Evolutionary conservation across 768 basidiomycete species (phyloP), one percentile per base, ranked within the genome.

Genomic region (Polyporus arcularius): DNA sequence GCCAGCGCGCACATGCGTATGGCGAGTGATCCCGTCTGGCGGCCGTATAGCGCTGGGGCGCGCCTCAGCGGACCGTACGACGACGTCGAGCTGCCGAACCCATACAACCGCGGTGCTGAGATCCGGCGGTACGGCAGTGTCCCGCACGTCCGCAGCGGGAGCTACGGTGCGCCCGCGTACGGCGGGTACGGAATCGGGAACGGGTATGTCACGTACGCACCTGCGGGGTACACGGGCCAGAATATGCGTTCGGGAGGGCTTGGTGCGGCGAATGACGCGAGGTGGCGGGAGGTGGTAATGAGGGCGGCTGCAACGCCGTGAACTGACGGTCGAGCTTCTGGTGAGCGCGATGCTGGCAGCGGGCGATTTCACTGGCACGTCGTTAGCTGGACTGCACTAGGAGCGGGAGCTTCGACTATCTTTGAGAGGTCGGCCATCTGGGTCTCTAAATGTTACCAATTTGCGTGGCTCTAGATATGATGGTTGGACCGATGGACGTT

Each of bases 71-170:
- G 32, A 32, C 11, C 38, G n/a, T 39, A 63, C 46, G 41, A 48
- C 21, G 49, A 50, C 41, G 49, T 53, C 4, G 35, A 43, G 40
- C 58, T 64, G 14, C 67, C 65, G 14, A 62, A 64, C 55, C 65
- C 66, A 18, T 66, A 60, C 55, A 57, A 57, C n/a, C 43, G 53
- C 28, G 62, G 55, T 7, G 58, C 63, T 12, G 58, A 66, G 46
- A 67, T 70, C 55, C 63, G 62, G 32, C 60, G 69, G 52, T 65
- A 64, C 57, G 65, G 61, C 12, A 65, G 67, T 32, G 55, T 65
- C 16, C 61, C 64, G 54, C 51, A 60, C 52, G 60, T 58, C 12
- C 61, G 53, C 18, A 46, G 31, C 26, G 60, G 49, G 39, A 53
- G 39, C 18, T 41, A 53, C 39, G 38, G 32, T 5, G 31, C 14